Base-by-base conservation (phyloP, 164 flowering plant species). In the Dillenia suffruticosa region DNA sequence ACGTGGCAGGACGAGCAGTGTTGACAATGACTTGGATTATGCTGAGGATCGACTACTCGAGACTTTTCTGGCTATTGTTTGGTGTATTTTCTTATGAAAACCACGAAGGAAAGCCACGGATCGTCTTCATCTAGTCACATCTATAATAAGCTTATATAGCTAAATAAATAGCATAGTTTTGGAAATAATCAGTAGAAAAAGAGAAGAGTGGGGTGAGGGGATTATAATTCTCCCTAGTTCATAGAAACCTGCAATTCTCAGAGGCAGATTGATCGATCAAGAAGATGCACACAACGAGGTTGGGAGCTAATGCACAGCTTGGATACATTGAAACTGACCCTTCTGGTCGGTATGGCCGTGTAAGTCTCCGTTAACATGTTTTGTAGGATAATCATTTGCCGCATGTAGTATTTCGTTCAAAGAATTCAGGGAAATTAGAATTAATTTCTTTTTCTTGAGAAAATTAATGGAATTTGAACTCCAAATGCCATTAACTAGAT, bases 291-390 rank as follows among this genome's bases (percentile, higher is more conserved):
- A 58, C 60, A 44, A 6, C 54, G 14, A 61, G 70, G 40, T 12
- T 54, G 43, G 76, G 74, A 54, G 74, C 12, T 14, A 72, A 63
- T 15, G 45, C 46, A 19, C 78, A 65, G 56, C 49, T 46, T 49
- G 81, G 64, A 2, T 89, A 87, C 67, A 75, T 74, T 12, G 98
- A 92, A 66, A 80, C 75, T 15, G 98, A 92, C 72, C 96, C 98
- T 11, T 77, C 92, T 19, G 84, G 89, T 60, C 94, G 98, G 2
- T 92, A 92, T 65, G 95, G 98, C 48, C 96, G 98, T 22, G 98
- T 92, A 83, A 79, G 92, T 70, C 68, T 56, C 54, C 40, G 6
- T 32, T 32, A 26, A 32, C 40, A 32, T 32, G 40, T 32, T 32
- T 32, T 6, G 6, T 32, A 32, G 40, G 5, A 32, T 4, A 32